phyloP scores from a whole-genome alignment of 352 stramenopile genomes.

The Peronospora belbahrii region DNA sequence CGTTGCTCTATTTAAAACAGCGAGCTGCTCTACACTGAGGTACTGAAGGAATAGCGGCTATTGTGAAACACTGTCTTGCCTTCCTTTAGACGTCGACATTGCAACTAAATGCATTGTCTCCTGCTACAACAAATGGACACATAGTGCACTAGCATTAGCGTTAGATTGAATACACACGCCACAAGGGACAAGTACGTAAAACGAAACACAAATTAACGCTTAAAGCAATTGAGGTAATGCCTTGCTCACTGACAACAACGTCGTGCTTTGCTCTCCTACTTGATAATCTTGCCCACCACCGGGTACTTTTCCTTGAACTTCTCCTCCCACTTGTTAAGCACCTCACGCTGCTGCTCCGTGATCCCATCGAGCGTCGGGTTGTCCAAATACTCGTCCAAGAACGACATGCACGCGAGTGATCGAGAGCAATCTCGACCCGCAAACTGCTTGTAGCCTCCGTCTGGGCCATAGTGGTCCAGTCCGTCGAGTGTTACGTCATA shows the following conservation, averaged over 20 bases:
- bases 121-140: too few species aligned
- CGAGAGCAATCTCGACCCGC: constrained; percentile 92
- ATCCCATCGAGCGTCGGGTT: constrained; percentile 89
- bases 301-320: constrained; percentile 95
- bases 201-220: constrained; percentile 2
- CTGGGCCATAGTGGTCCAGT: constrained; percentile 89
- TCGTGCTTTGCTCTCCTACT: constrained; percentile 15
- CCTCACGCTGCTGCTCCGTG: constrained; percentile 88
- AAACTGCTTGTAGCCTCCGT: constrained; percentile 93
- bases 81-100: too few species aligned
- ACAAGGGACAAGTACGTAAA: too few species aligned
- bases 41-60: too few species aligned
- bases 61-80: too few species aligned
- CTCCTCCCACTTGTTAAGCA: constrained; percentile 93
- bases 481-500: constrained; percentile 96
- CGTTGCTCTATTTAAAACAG: too few species aligned
- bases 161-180: not conserved
- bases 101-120: too few species aligned
- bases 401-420: constrained; percentile 94
- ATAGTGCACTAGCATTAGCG: too few species aligned
- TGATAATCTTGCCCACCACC: constrained; percentile 82
- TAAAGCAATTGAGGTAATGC: constrained; percentile 3
- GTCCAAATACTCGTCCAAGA: constrained; percentile 90
- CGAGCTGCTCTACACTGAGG: too few species aligned
- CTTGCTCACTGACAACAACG: constrained; percentile 8